phyloP scores from a whole-genome alignment of 2,329 filamentous ascomycete genomes.

The Chaetomium sp. region DNA sequence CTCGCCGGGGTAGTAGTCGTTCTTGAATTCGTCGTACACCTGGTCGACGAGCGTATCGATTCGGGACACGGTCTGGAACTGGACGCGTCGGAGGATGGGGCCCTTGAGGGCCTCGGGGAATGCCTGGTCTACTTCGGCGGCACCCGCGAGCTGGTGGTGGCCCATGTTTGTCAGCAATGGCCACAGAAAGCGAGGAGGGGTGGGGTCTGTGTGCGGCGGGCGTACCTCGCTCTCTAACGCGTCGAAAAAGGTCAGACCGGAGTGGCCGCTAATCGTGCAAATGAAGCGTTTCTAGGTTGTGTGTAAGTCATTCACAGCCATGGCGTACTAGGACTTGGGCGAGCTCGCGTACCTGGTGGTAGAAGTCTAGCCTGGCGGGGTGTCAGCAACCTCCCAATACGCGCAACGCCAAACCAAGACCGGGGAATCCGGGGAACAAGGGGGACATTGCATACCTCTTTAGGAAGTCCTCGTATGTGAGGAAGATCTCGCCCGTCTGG shows the following conservation, averaged over 20 bases:
- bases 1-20: conserved; percentile 89
- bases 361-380: conserved; percentile 78
- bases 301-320: conserved; percentile 15
- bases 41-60: conserved; percentile 78
- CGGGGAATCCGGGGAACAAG: background rate
- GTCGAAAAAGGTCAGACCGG: conserved; percentile 87
- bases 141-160: conserved; percentile 66
- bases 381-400: conserved; percentile 39
- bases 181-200: conserved; percentile 10
- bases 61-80: conserved; percentile 85
- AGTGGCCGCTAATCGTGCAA: conserved; percentile 93
- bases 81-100: conserved; percentile 85
- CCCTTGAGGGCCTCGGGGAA: conserved; percentile 92
- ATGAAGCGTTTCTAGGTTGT: conserved; percentile 76
- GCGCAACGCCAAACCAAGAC: background rate
- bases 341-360: conserved; percentile 71
- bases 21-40: conserved; percentile 77
- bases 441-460: conserved; percentile 62
- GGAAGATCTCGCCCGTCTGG: conserved; percentile 87
- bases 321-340: background rate
- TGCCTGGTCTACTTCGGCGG: conserved; percentile 83
- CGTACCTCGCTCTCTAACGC: conserved; percentile 87
- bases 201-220: background rate
- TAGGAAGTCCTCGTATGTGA: conserved; percentile 84
- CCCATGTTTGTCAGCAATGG: conserved; percentile 37